These are phyloP conservation scores for Echria macrotheca DNA, from an alignment of 495 filamentous ascomycete species.

Conservation along the genomic window DNA sequence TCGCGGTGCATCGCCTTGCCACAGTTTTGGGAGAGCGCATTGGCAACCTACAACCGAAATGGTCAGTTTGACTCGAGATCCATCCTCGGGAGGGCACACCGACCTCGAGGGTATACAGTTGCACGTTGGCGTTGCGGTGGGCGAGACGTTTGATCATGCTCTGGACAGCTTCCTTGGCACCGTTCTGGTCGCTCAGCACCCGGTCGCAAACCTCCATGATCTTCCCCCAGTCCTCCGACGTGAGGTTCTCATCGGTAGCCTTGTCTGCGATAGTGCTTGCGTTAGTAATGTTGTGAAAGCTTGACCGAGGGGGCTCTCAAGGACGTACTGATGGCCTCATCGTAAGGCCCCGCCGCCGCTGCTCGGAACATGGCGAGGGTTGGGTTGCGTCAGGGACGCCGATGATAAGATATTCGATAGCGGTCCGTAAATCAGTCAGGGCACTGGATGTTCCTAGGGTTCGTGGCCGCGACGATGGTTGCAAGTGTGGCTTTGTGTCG, in stretches of 20 bases:
- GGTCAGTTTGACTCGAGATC: not conserved
- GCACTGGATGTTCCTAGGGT: too few relatives aligned
- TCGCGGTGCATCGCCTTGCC: constrained; percentile 88
- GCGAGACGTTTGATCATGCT: constrained; percentile 93
- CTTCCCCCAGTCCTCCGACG: constrained; percentile 96
- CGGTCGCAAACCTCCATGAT: constrained; percentile 99
- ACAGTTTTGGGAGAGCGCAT: constrained; percentile 93
- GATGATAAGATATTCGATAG: constrained; percentile 2
- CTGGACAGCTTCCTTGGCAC: constrained; percentile 87
- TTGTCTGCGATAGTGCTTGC: constrained; percentile 57
- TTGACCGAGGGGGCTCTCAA: not conserved
- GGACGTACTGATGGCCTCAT: constrained; percentile 46
- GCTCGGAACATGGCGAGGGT: constrained; percentile 45
- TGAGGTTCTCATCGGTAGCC: constrained; percentile 97
- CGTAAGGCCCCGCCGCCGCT: constrained; percentile 45
- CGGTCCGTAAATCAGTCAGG: too few relatives aligned
- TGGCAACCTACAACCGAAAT: constrained; percentile 58
- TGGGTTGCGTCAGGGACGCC: constrained; percentile 6
- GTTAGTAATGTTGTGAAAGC: not conserved
- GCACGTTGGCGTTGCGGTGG: constrained; percentile 98
- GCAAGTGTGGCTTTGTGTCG: too few relatives aligned
- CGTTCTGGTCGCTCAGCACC: constrained; percentile 53
- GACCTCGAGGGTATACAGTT: constrained; percentile 95
- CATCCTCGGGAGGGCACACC: constrained; percentile 6
- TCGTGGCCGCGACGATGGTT: too few relatives aligned